Evolutionary conservation across 768 basidiomycete genomes (phyloP).

Genomic region (Leucosporidium yakuticum): DNA sequence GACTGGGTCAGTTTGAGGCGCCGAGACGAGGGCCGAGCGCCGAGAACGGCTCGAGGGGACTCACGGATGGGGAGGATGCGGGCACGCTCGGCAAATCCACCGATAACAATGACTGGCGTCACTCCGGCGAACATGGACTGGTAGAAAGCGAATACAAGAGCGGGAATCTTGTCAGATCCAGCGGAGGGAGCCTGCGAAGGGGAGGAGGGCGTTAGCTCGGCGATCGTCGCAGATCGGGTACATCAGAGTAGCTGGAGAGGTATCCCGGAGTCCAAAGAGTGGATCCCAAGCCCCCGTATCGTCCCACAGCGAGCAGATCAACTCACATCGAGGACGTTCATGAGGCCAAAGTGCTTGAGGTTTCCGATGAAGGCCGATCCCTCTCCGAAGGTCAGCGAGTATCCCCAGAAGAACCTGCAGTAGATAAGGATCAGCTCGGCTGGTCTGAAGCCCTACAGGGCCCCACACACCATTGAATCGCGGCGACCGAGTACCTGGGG

Average conservation of each 20-base stretch:
- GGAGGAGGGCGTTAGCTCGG: too few relatives aligned
- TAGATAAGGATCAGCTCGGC: too few relatives aligned
- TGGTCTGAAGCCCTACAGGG: too few relatives aligned
- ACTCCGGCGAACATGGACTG: constrained; percentile 48
- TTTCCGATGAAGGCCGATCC: constrained; percentile 69
- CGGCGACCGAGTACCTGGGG: constrained; percentile 40
- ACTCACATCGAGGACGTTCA: constrained; percentile 57
- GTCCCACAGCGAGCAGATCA: background rate
- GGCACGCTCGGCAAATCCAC: constrained; percentile 74
- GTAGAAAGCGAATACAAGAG: background rate
- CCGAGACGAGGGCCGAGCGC: too few relatives aligned
- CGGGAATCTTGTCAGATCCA: too few relatives aligned
- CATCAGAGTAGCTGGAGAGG: too few relatives aligned
- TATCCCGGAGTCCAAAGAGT: too few relatives aligned
- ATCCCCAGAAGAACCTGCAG: constrained; percentile 52
- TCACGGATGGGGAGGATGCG: constrained; percentile 54
- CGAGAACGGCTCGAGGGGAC: background rate
- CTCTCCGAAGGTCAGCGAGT: constrained; percentile 43
- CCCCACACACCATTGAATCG: constrained; percentile 16
- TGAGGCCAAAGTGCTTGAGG: constrained; percentile 69
- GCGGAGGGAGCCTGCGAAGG: too few relatives aligned
- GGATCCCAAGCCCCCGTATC: too few relatives aligned
- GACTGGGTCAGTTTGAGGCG: too few relatives aligned
- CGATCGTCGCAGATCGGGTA: too few relatives aligned
- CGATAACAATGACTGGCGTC: constrained; percentile 55